These are phyloP conservation scores for Leishmania guyanensis DNA, from an alignment of 208 protist species.

Conservation along the genomic window DNA sequence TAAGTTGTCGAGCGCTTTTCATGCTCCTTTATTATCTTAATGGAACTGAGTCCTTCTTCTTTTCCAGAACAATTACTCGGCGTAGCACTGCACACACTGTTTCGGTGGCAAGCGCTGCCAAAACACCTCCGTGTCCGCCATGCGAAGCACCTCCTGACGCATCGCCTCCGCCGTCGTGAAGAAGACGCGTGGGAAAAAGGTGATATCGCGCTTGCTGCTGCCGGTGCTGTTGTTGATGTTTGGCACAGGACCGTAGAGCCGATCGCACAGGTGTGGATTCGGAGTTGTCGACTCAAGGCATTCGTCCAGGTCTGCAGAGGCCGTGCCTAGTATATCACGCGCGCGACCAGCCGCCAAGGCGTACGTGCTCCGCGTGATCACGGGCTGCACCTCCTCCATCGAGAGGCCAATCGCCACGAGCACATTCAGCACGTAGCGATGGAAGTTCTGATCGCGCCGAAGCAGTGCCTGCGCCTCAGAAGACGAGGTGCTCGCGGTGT, in stretches of 20 bases:
- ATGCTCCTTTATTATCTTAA: background rate
- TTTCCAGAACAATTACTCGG: background rate
- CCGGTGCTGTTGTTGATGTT: background rate
- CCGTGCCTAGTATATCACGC: constrained; percentile 39
- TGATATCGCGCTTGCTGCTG: constrained; percentile 34
- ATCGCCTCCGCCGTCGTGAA: constrained; percentile 32
- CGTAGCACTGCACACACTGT: constrained; percentile 47
- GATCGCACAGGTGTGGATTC: constrained; percentile 22
- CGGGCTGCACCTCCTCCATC: constrained; percentile 50
- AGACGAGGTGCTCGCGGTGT: constrained; percentile 11
- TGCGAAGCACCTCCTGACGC: constrained; percentile 28
- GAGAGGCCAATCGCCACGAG: constrained; percentile 56
- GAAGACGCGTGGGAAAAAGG: constrained; percentile 43
- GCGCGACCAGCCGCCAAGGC: constrained; percentile 28
- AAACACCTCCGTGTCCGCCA: constrained; percentile 25
- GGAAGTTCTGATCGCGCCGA: constrained; percentile 40
- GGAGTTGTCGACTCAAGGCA: constrained; percentile 10
- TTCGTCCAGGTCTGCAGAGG: constrained; percentile 33
- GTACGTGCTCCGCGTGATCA: constrained; percentile 47
- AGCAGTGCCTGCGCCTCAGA: constrained; percentile 26
- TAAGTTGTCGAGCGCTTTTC: background rate
- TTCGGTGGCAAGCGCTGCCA: constrained; percentile 43
- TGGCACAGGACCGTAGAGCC: constrained; percentile 10
- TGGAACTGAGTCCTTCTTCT: background rate
- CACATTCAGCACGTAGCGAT: constrained; percentile 56